Evolutionary conservation across 2,329 filamentous ascomycete genomes (phyloP), one percentile per base, ranked within the genome.

Genomic region (Penicillium sclerotiorum): DNA sequence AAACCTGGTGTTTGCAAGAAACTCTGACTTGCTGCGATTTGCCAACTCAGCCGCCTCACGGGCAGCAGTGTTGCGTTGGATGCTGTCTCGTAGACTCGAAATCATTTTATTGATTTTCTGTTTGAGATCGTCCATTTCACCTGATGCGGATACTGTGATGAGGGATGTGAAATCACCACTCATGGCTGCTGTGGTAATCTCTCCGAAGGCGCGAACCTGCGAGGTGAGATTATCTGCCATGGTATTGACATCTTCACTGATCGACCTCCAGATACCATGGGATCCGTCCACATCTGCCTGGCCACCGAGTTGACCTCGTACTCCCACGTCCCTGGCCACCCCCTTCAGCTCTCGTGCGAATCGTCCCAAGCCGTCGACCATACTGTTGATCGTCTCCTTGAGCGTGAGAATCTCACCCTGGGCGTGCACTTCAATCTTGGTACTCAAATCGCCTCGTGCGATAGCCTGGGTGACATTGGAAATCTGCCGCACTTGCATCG

Each of bases 21-120:
- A 96, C 67, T 96, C 92, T 3, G 92, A 96, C 70, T 96, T 96
- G 32, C 92, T 96, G 75, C 93, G 92, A 77, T 96, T 96, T 53
- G 92, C 92, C 67, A 96, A 76, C 68, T 96, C 92, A 62, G 92
- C 92, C 41, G 92, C 90, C 71, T 96, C 91, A 70, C 92, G 87
- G 44, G 92, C 92, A 58, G 91, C 89, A 1, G 90, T 96, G 68
- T 96, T 96, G 65, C 90, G 85, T 70, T 96, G 91, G 57, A 96
- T 96, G 76, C 88, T 93, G 73, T 96, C 92, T 58, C 92, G 81
- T 57, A 96, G 75, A 68, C 94, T 95, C 68, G 88, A 92, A 35
- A 96, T 91, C 92, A 96, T 96, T 76, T 94, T 89, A 68, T 96
- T 96, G 80, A 96, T 96, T 79, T 96, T 96, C 64, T 91, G 86